Evolutionary conservation across 352 stramenopile species (phyloP), one percentile per base, ranked within the genome.

Genomic region (Phytophthora syringae): DNA sequence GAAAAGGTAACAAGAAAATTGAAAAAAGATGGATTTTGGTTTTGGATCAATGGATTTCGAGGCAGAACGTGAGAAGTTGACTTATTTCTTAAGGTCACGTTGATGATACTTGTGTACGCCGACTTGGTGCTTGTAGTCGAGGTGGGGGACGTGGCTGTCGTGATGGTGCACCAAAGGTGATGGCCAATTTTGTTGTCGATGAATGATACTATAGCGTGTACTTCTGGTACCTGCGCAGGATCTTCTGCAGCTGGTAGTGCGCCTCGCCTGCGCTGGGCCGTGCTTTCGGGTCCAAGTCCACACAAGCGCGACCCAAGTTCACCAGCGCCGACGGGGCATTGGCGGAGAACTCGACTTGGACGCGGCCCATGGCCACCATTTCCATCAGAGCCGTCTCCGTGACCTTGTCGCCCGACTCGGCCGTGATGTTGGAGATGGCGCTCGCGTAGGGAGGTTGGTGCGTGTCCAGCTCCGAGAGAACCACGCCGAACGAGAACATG

Each of bases 401-500:
- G 16, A 76, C 43, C 20, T 67, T 67, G 3, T 70, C 49, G 11
- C 66, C 63, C 16, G 56, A 75, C 1, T 76, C 67, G 25, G 56
- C 66, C 21, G 56, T 67, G 18, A 76, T 69, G 11, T 37, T 70
- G 5, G 40, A 18, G 40, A 77, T 79, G 7, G 54, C 56, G 9
- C 47, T 65, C 7, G 72, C 52, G 24, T 82, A 84, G 49, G 73
- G 70, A 28, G 52, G 69, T 42, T 63, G 57, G 39, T 77, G 63
- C 24, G 59, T 73, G 43, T 82, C 74, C 43, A 82, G 15, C 48
- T 82, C 74, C 0, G 70, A 73, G 10, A 82, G 39, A 18, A 82
- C 63, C 6, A 82, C 57, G 5, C 74, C 70, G 21, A 82, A 80
- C 47, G 70, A 79, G 55, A 80, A 81, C n/a, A 80, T 74, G 45